Conservation (phyloP, 306 rosid genomes). For the peach (Prunus persica) region Prunus_persica_NCBIv2 NC_034016.1:22038001-22038500, state of each 20-base stretch:
- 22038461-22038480: not conserved
- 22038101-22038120: not conserved
- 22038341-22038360: not conserved
- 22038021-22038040: not conserved
- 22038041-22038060: not conserved
- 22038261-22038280: constrained; percentile 12
- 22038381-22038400: not conserved
- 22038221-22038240: constrained; percentile 13
- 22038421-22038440: not conserved
- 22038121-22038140: not conserved
- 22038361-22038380: not conserved
- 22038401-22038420: not conserved
- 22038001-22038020: not conserved
- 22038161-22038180: not conserved
- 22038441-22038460: not conserved
- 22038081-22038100: not conserved
- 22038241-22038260: not conserved
- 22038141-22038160: not conserved
- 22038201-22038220: not conserved
- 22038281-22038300: constrained; percentile 19
- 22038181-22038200: not conserved
- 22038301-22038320: constrained; percentile 26
- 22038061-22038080: not conserved
- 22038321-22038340: constrained; percentile 51
- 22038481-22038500: constrained; percentile 87